phyloP scores from a whole-genome alignment of 2,329 filamentous ascomycete species.

The Lojkania enalia region DNA sequence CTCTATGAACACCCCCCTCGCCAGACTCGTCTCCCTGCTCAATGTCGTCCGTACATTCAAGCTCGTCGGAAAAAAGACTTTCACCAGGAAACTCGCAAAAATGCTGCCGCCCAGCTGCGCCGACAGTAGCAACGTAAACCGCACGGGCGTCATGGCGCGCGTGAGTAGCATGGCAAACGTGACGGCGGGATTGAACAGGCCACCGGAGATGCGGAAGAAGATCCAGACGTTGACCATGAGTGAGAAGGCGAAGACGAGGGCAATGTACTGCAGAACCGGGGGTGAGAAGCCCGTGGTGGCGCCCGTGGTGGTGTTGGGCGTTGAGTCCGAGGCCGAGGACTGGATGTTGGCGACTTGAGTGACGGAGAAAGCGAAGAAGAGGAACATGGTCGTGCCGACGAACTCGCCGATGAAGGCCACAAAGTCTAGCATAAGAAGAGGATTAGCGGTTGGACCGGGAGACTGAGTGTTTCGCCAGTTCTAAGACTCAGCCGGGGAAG shows the following conservation, averaged over 20 bases:
- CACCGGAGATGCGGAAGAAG: slow-evolving; percentile 44
- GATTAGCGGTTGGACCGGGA: slow-evolving; percentile 48
- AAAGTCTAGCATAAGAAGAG: slow-evolving; percentile 32
- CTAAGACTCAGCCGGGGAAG: slow-evolving; percentile 1
- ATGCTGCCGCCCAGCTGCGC: slow-evolving; percentile 52
- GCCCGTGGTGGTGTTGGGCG: slow-evolving; percentile 48
- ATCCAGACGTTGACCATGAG: slow-evolving; percentile 47
- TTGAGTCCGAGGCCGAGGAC: slow-evolving; percentile 42
- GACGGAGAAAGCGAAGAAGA: slow-evolving; percentile 51
- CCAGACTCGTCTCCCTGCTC: slow-evolving; percentile 46
- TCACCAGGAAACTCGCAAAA: slow-evolving; percentile 50
- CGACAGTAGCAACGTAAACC: slow-evolving; percentile 49
- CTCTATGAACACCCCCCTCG: slow-evolving; percentile 48
- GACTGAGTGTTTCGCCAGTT: too few relatives aligned
- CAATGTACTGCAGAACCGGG: slow-evolving; percentile 45
- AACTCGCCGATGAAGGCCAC: slow-evolving; percentile 54
- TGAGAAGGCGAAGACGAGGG: slow-evolving; percentile 41
- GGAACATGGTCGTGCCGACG: slow-evolving; percentile 51
- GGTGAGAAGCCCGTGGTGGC: slow-evolving; percentile 51
- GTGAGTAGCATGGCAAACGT: slow-evolving; percentile 43
- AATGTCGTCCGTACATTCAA: slow-evolving; percentile 53
- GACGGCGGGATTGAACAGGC: slow-evolving; percentile 36
- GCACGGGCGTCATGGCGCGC: slow-evolving; percentile 48
- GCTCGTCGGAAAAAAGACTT: slow-evolving; percentile 50
- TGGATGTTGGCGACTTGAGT: slow-evolving; percentile 54